These are phyloP conservation scores for Nannochloropsis granulata DNA, from an alignment of 108 stramenopile genomes.

Conservation along the genomic window DNA sequence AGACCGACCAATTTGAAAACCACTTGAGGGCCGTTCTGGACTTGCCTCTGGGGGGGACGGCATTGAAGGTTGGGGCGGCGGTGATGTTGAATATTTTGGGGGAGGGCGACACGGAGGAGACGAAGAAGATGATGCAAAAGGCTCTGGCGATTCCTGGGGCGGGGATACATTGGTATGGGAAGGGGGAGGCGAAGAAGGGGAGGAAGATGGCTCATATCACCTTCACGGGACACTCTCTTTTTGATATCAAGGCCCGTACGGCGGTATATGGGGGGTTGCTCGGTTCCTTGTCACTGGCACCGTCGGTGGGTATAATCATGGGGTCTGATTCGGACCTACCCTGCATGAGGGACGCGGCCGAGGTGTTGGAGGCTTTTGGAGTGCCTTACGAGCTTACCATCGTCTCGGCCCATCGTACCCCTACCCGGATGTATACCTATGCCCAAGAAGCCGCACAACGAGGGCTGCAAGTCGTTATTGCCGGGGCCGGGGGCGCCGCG, in stretches of 20 bases:
- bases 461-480: conserved; percentile 28
- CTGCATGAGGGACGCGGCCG: conserved; percentile 78
- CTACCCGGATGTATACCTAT: conserved; percentile 74
- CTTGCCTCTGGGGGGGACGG: conserved; percentile 69
- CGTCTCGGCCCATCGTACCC: conserved; percentile 94
- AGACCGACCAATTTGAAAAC: conserved; percentile 90
- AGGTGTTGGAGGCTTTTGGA: conserved; percentile 65
- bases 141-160: conserved; percentile 39
- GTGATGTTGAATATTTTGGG: conserved; percentile 47
- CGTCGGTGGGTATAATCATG: conserved; percentile 93
- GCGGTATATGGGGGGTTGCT: neutral
- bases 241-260: conserved; percentile 34
- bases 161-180: conserved; percentile 94
- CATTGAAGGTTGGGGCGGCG: conserved; percentile 36
- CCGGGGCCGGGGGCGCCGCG: conserved; percentile 98
- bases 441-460: conserved; percentile 26
- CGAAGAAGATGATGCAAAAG: neutral
- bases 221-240: conserved; percentile 62
- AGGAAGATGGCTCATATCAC: conserved; percentile 97
- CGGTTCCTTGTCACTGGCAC: conserved; percentile 3
- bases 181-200: conserved; percentile 61
- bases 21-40: conserved; percentile 83
- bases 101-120: conserved; percentile 16
- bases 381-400: conserved; percentile 90
- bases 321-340: conserved; percentile 93